phyloP scores from a whole-genome alignment of 78 protist species.

The Dictyostelium firmibasis region DNA sequence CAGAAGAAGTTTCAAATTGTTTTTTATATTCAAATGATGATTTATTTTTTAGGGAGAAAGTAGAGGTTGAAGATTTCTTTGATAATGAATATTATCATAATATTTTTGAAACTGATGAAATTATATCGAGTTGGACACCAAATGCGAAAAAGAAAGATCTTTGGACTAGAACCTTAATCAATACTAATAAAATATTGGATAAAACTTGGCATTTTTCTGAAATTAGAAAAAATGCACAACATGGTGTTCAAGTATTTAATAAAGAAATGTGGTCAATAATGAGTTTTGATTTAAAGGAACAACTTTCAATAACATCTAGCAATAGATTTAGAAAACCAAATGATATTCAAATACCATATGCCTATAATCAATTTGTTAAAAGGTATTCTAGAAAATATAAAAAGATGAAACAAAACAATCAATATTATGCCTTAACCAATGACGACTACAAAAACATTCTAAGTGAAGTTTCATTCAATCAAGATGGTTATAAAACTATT shows the following conservation, averaged over 20 bases:
- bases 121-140: not conserved
- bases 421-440: not conserved
- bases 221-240: not conserved
- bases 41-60: not conserved
- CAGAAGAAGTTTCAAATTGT: slow-evolving; percentile 33
- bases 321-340: not conserved
- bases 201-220: not conserved
- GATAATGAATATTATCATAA: not conserved
- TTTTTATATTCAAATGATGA: slow-evolving; percentile 47
- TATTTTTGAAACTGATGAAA: not conserved
- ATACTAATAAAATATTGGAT: not conserved
- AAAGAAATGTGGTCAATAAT: not conserved
- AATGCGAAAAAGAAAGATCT: not conserved
- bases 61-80: not conserved
- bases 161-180: not conserved
- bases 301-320: not conserved
- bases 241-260: slow-evolving; percentile 13
- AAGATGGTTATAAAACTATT: slow-evolving; percentile 3
- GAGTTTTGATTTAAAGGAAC: not conserved
- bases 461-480: not conserved
- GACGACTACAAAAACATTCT: not conserved
- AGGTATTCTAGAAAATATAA: not conserved
- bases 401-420: not conserved
- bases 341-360: slow-evolving; percentile 1
- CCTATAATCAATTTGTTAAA: not conserved